Evolutionary conservation across 345 rosid species (phyloP), one percentile per base, ranked within the genome.

Genomic region (Atalantia buxifolia): DNA sequence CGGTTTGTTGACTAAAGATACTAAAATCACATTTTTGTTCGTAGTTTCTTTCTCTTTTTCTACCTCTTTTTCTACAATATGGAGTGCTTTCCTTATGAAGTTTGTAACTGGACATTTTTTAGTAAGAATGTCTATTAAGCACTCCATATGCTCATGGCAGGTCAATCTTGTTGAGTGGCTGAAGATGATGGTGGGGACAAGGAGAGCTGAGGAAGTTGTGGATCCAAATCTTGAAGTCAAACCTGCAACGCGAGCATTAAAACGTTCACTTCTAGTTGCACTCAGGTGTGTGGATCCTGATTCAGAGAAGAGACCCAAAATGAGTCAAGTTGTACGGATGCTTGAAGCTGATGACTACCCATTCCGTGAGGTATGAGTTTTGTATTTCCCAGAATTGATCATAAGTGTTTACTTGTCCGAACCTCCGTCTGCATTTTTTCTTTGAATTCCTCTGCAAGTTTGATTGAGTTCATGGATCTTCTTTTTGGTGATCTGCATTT

Each of bases 91-190:
- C 5, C 63, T 56, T 30, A 16, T 21, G 38, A 64, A 75, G 13
- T 67, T 40, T 21, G 66, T 35, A 48, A 30, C 2, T 25, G 5
- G 1, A 72, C 33, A 38, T 40, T 56, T 40, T 74, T n/a, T 24
- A 74, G 24, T 56, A 30, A 71, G 27, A 27, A 79, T 48, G 66
- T 67, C 59, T 67, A 74, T 42, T 68, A 10, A 62, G 55, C 73
- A n/a, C 72, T 42, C 55, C 57, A 1, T 73, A 19, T 76, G 63
- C 22, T 59, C 10, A 48, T 83, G 78, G 68, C 84, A 95, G 99
- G 94, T 95, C 61, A 92, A 95, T 83, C 98, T 95, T 63, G 97
- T 95, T 40, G 98, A 93, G 84, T 95, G 99, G 98, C 85, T 95
- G 25, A 95, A 95, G 88, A 85, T 89, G 89, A 95, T 95, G 99